Base-by-base conservation (phyloP, 2,329 filamentous ascomycete genomes). In the Didymella pomorum region DNA sequence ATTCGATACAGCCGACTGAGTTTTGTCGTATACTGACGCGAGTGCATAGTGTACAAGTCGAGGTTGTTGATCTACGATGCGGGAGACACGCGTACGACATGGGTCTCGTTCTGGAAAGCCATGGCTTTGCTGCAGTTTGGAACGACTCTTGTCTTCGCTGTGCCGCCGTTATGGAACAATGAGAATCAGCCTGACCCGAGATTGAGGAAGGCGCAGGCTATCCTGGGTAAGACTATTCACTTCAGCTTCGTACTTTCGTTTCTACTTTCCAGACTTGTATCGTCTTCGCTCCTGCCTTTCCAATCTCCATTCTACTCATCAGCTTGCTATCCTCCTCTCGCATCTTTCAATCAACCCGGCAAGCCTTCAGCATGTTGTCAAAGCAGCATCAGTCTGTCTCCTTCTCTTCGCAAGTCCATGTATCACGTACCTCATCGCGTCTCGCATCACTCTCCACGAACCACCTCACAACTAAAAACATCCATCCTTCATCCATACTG, bases 61-160 rank as follows among this genome's bases (percentile, higher is more conserved):
- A 55, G 61, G 14, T 61, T 78, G 7, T 53, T 73, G 43, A 76
- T 78, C 25, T 78, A 78, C 52, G 68, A 77, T 63, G 74, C 76
- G 8, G 76, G 76, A 29, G 71, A 75, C 21, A 68, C 70, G 11
- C 73, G 75, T 35, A 74, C 72, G 8, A 66, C 72, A 4, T 77
- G 67, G 63, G 70, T 78, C 16, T 66, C 67, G 18, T 75, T 76
- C 51, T 75, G 72, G 70, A 78, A 78, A 61, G 70, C 71, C 25
- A 69, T 71, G 42, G 71, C 72, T 3, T 33, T 78, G 28, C 61
- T 76, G 25, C 70, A 77, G 28, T 77, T 76, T 26, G 72, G 71
- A 20, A 69, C 70, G 4, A 68, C 69, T 2, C 63, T 68, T 4
- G 64, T 74, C 4, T 73, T 73, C 28, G 60, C 74, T 26, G 72